Evolutionary conservation across 73 alveolate species (phyloP), one percentile per base, ranked within the genome.

Genomic region (Paramecium caudatum): DNA sequence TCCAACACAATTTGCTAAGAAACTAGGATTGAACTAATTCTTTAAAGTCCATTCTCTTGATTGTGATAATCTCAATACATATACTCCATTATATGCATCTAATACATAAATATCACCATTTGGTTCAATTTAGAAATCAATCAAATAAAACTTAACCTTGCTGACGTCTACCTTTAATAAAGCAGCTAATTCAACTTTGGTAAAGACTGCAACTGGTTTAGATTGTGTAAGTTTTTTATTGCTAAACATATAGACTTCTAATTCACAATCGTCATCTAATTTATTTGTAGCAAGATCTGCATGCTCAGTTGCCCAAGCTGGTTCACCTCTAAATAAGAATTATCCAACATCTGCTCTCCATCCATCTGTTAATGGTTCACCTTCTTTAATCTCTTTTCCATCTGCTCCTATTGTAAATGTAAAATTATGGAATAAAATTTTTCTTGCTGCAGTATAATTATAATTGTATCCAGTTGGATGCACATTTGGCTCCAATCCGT

Each of bases 121-220:
- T 74, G 88, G 88, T 74, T 74, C 69, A 3, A 74, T n/a, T 45
- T 74, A 21, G 88, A 74, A 74, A 37, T 41, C 68, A 17, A 74
- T 43, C 1, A 74, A 2, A 16, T 63, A 1, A 43, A 74, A 74
- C 21, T 74, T 23, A 7, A 34, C 36, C 1, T 12, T 65, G 32
- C 33, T 36, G 27, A 1, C 15, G 9, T 30, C 34, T 10, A 43
- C 39, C 10, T 49, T 49, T 21, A 65, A 65, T 65, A 65, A 65
- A 32, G 16, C 55, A 30, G 83, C 83, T 27, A 65, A 65, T 33
- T 33, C 49, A 8, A 33, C n/a, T 32, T 65, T 65, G 12, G 83
- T 33, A 1, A 65, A 33, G 19, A 25, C 27, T 10, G 49, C 50
- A 3, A 33, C 49, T 12, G 83, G 83, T 10, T 1, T 55, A 41